Conservation (phyloP, 2,329 filamentous ascomycete species). For the Fusarium ambrosium region DNA sequence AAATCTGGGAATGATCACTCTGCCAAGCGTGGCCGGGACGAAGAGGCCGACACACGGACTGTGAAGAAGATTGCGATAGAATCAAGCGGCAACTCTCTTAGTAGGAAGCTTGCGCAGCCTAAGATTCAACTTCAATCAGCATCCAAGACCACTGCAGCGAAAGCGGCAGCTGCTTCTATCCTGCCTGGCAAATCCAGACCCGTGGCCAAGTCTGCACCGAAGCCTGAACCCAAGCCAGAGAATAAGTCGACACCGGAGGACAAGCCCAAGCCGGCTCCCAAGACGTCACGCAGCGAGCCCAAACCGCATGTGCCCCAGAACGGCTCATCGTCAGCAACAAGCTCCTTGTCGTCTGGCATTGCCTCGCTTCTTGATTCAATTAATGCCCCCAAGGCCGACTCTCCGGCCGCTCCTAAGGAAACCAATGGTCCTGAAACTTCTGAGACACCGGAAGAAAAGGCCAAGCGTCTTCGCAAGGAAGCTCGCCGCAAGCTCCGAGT, state of each 20-base stretch:
- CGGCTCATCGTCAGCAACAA: slow-evolving; percentile 48
- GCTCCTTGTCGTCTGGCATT: slow-evolving; percentile 61
- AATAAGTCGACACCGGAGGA: slow-evolving; percentile 48
- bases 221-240: slow-evolving; percentile 50
- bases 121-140: slow-evolving; percentile 50
- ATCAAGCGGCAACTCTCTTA: slow-evolving; percentile 53
- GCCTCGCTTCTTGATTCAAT: slow-evolving; percentile 67
- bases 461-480: slow-evolving; percentile 79
- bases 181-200: slow-evolving; percentile 65
- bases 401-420: slow-evolving; percentile 66
- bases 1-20: slow-evolving; percentile 49
- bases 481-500: slow-evolving; percentile 78
- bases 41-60: slow-evolving; percentile 56
- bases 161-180: slow-evolving; percentile 51
- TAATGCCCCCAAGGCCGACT: slow-evolving; percentile 58
- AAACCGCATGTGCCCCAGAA: slow-evolving; percentile 49
- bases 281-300: slow-evolving; percentile 47
- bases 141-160: slow-evolving; percentile 50
- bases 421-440: slow-evolving; percentile 61
- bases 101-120: slow-evolving; percentile 56
- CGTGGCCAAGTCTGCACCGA: slow-evolving; percentile 57
- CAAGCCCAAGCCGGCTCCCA: slow-evolving; percentile 50
- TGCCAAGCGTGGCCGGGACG: slow-evolving; percentile 56
- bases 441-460: slow-evolving; percentile 77
- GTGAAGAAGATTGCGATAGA: slow-evolving; percentile 61